A percentile compares a stretch with the other conserved stretches of the same genome.
phyloP scores from a whole-genome alignment of 306 rosid genomes.

The Quercus mongolica region DNA sequence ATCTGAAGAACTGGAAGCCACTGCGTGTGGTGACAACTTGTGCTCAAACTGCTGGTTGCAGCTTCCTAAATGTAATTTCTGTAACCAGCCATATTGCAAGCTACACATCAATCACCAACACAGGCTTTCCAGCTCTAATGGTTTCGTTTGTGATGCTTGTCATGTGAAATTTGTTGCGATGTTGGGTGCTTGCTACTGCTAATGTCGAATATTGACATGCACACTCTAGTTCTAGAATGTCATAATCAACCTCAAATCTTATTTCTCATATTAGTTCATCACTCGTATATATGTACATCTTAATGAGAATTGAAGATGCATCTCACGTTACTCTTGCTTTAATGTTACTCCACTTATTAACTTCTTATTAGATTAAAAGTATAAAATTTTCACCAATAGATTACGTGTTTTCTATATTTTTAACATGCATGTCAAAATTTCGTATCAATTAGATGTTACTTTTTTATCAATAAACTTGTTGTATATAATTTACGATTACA shows the following conservation, averaged over 20 bases:
- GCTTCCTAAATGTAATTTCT: slow-evolving; percentile 74
- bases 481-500: too few species aligned
- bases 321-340: too few species aligned
- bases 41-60: slow-evolving; percentile 70
- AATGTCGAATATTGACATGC: slow-evolving; percentile 4
- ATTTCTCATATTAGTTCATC: too few species aligned
- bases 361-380: too few species aligned
- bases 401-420: too few species aligned
- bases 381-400: too few species aligned
- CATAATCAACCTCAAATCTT: neutral
- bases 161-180: slow-evolving; percentile 28
- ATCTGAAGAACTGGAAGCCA: slow-evolving; percentile 43
- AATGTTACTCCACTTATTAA: too few species aligned
- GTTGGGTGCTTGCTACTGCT: neutral
- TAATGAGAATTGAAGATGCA: too few species aligned
- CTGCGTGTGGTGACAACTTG: slow-evolving; percentile 55
- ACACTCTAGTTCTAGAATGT: neutral
- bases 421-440: too few species aligned
- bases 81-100: slow-evolving; percentile 79
- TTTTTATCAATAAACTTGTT: too few species aligned
- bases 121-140: slow-evolving; percentile 29
- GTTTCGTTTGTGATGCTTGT: slow-evolving; percentile 56
- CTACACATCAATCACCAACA: slow-evolving; percentile 40
- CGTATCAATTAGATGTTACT: too few species aligned
- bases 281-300: too few species aligned